These are phyloP conservation scores for Sextonia rubra DNA, from an alignment of 164 flowering plant genomes.

Conservation along the genomic window DNA sequence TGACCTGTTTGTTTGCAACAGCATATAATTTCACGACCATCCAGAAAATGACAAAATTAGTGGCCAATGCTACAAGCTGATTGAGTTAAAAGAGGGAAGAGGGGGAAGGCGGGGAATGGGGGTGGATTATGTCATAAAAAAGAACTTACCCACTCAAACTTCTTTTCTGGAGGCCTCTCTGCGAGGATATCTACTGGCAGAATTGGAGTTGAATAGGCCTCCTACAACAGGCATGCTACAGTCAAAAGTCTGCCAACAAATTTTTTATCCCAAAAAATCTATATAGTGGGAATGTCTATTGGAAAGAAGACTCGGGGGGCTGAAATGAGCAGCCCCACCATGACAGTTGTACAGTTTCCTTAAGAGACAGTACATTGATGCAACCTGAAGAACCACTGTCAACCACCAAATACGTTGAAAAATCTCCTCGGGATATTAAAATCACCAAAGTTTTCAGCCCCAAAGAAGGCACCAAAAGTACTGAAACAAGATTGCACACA, in stretches of 20 bases:
- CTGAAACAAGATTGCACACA: constrained; percentile 5
- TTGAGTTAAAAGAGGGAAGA: neutral
- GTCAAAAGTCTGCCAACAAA: neutral
- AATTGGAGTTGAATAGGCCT: constrained; percentile 77
- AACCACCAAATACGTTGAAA: no score
- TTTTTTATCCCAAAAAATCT: no score
- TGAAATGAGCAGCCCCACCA: no score
- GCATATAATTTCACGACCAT: constrained; percentile 6
- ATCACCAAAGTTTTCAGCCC: neutral
- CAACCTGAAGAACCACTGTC: no score
- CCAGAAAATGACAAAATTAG: neutral
- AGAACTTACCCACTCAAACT: constrained; percentile 67
- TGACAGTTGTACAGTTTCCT: no score
- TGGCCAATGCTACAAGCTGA: neutral
- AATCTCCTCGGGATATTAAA: no score
- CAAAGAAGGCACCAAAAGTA: neutral
- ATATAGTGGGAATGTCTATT: no score
- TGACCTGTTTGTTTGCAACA: constrained; percentile 50
- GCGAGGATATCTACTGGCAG: constrained; percentile 80
- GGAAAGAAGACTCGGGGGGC: no score
- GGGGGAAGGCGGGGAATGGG: no score
- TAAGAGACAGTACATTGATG: no score
- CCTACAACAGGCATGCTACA: constrained; percentile 29
- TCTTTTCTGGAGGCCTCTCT: constrained; percentile 74
- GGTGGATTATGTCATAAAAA: neutral